Evolutionary conservation across 1,139 yeast species (phyloP).

Genomic region (Suhomyces yuchorum): DNA sequence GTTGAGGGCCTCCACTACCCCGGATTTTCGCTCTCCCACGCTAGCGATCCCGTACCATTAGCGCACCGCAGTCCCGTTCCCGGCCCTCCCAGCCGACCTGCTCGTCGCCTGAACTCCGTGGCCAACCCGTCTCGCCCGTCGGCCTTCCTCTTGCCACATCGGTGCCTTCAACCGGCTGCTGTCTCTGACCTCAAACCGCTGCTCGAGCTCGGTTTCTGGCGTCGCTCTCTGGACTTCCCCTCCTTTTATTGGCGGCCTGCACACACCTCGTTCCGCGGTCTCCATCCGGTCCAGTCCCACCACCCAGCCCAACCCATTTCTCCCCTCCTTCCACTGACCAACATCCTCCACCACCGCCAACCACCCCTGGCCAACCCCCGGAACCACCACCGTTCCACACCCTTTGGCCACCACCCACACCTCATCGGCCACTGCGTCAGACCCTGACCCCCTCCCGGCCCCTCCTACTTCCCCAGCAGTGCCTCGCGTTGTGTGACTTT

Average conservation of each 20-base stretch:
- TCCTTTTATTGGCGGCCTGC: conserved; percentile 4
- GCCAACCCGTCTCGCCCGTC: background rate
- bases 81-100: background rate
- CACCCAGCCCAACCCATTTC: background rate
- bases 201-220: too few relatives aligned
- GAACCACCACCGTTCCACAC: too few relatives aligned
- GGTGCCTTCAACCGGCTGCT: too few relatives aligned
- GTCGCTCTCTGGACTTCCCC: background rate
- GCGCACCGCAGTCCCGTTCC: background rate
- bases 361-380: background rate
- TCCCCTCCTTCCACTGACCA: background rate
- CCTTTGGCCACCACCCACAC: background rate
- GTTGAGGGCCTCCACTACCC: background rate
- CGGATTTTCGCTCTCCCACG: conserved; percentile 2
- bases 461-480: conserved; percentile 2
- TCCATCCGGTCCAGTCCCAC: background rate
- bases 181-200: too few relatives aligned
- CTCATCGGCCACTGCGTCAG: background rate
- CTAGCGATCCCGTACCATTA: background rate
- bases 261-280: conserved; percentile 3
- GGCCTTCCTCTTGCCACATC: too few relatives aligned
- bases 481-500: conserved; percentile 7
- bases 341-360: background rate
- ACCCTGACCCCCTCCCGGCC: background rate
- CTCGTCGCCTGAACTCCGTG: background rate